Evolutionary conservation across 164 flowering plant species (phyloP).

Genomic region (Stephania japonica): DNA sequence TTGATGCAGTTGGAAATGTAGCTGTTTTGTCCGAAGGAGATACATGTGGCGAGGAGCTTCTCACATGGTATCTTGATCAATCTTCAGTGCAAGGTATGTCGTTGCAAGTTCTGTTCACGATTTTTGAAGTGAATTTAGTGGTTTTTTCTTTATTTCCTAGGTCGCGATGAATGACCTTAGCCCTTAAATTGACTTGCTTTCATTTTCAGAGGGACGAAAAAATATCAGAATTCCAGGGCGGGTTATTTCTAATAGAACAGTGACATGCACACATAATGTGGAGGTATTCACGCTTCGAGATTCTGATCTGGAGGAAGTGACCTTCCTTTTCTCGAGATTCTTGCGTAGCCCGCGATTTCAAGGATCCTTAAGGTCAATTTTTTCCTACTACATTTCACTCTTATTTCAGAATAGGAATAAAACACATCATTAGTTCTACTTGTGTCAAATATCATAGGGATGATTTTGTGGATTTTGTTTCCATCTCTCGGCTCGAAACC

Average conservation of each 20-base stretch:
- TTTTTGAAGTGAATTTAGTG: background rate
- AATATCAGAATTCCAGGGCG: conserved; percentile 30
- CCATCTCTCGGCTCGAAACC: too few relatives aligned
- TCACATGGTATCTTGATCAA: conserved; percentile 77
- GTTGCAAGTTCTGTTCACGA: background rate
- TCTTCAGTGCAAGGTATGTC: conserved; percentile 48
- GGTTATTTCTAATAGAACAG: conserved; percentile 52
- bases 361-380: conserved; percentile 68
- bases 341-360: conserved; percentile 65
- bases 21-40: conserved; percentile 57
- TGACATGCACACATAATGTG: conserved; percentile 64
- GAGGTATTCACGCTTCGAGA: conserved; percentile 78
- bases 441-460: too few relatives aligned
- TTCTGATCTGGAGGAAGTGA: conserved; percentile 73
- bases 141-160: background rate
- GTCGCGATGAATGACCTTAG: background rate
- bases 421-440: background rate
- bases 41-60: conserved; percentile 87
- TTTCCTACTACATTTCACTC: background rate
- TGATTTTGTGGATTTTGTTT: too few relatives aligned
- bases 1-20: conserved; percentile 34
- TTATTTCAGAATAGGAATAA: background rate
- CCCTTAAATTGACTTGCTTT: background rate
- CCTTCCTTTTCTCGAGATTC: conserved; percentile 49
- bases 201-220: conserved; percentile 36